Conservation (phyloP, 441 rosid species). For the Breynia disticha region DNA sequence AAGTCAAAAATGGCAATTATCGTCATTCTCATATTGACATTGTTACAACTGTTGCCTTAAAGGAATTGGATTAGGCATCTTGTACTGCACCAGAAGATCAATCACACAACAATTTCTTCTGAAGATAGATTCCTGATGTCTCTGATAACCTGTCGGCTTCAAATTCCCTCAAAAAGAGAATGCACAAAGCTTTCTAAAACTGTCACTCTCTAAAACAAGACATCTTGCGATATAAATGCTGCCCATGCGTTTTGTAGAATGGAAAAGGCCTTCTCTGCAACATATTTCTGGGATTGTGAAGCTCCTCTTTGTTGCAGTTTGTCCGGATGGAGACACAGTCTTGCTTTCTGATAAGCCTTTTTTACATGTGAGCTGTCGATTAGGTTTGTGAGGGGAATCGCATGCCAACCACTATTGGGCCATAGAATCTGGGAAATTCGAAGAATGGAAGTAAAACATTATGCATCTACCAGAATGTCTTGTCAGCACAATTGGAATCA, state of each 20-base stretch:
- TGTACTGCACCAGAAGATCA: too few species aligned
- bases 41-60: too few species aligned
- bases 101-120: too few species aligned
- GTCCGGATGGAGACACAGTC: slow-evolving; percentile 92
- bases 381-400: slow-evolving; percentile 46
- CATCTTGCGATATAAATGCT: slow-evolving; percentile 37
- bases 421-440: slow-evolving; percentile 49
- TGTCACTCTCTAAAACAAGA: slow-evolving; percentile 19
- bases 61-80: too few species aligned
- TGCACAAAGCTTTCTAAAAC: neutral
- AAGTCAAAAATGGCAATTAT: too few species aligned
- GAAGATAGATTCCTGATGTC: too few species aligned
- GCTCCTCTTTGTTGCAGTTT: slow-evolving; percentile 86
- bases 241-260: slow-evolving; percentile 75
- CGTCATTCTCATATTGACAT: too few species aligned
- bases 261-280: slow-evolving; percentile 63
- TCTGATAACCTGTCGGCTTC: neutral
- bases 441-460: neutral
- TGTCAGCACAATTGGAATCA: neutral
- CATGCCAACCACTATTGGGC: slow-evolving; percentile 66
- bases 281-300: slow-evolving; percentile 45
- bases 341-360: slow-evolving; percentile 86
- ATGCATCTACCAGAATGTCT: neutral
- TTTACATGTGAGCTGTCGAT: slow-evolving; percentile 67
- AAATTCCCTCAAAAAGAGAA: neutral